Conservation (phyloP, 73 alveolate genomes). For the Loxodes magnus region DNA sequence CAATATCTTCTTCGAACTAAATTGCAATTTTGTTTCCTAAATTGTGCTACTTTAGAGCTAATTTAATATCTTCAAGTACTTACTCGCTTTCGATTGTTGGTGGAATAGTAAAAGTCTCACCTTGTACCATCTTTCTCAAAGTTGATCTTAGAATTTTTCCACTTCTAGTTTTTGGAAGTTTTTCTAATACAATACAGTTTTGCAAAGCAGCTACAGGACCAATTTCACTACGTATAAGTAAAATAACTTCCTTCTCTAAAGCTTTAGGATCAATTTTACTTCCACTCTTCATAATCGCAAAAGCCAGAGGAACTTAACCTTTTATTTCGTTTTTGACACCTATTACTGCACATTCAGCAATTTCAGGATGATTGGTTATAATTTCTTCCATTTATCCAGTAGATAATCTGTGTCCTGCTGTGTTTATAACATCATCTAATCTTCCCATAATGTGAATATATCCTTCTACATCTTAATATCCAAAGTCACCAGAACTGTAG, state of each 20-base stretch:
- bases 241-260: constrained; percentile 41
- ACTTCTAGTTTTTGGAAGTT: constrained; percentile 94
- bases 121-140: background rate
- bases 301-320: constrained; percentile 94
- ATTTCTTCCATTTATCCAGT: constrained; percentile 80
- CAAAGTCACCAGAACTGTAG: constrained; percentile 94
- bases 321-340: constrained; percentile 76
- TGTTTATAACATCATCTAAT: constrained; percentile 81
- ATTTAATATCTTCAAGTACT: no score
- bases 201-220: constrained; percentile 89
- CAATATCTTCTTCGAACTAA: no score
- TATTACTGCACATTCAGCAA: constrained; percentile 93
- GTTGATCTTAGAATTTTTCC: constrained; percentile 68
- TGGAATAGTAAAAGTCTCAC: no score
- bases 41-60: no score
- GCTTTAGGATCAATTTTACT: constrained; percentile 15
- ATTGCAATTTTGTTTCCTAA: no score
- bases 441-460: constrained; percentile 66
- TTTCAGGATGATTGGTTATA: constrained; percentile 55
- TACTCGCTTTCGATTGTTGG: no score
- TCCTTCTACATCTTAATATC: constrained; percentile 70
- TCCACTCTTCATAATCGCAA: constrained; percentile 74
- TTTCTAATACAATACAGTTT: constrained; percentile 60
- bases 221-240: constrained; percentile 47
- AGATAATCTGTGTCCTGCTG: constrained; percentile 80